Conservation (phyloP, 805 yeast species). For the Lipomyces starkeyi region DNA sequence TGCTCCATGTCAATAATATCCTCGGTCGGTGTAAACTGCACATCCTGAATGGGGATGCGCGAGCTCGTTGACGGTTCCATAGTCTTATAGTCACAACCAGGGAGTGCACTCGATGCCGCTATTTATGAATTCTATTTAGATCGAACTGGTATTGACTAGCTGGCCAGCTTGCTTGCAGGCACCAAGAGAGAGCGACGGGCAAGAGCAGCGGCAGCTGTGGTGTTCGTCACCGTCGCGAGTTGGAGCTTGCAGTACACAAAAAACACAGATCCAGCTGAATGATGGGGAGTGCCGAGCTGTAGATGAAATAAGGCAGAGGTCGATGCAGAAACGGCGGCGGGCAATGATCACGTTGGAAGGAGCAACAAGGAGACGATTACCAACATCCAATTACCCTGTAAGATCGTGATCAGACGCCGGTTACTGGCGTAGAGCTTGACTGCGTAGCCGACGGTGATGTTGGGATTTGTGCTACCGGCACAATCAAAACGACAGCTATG, state of each 20-base stretch:
- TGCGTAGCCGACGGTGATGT: neutral
- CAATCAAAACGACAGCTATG: neutral
- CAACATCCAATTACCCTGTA: neutral
- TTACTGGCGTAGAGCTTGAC: neutral
- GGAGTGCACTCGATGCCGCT: neutral
- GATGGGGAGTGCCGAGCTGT: neutral
- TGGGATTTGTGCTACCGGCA: neutral
- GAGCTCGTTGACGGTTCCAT: neutral
- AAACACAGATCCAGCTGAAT: neutral
- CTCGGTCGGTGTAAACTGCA: constrained; percentile 26
- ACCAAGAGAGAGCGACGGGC: neutral
- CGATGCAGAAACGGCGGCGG: neutral
- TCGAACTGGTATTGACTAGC: neutral
- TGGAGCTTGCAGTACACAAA: neutral
- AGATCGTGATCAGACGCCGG: neutral
- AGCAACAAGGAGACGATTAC: neutral
- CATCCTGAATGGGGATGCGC: constrained; percentile 30
- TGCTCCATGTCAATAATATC: constrained; percentile 33
- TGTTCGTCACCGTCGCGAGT: neutral
- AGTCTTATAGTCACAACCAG: neutral
- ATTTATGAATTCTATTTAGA: neutral
- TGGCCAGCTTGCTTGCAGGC: neutral
- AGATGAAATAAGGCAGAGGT: neutral
- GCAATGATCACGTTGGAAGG: neutral
- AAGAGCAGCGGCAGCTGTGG: neutral